These are phyloP conservation scores for Carex pumila DNA, from an alignment of 176 grass and related monocot genomes.

Conservation along the genomic window DNA sequence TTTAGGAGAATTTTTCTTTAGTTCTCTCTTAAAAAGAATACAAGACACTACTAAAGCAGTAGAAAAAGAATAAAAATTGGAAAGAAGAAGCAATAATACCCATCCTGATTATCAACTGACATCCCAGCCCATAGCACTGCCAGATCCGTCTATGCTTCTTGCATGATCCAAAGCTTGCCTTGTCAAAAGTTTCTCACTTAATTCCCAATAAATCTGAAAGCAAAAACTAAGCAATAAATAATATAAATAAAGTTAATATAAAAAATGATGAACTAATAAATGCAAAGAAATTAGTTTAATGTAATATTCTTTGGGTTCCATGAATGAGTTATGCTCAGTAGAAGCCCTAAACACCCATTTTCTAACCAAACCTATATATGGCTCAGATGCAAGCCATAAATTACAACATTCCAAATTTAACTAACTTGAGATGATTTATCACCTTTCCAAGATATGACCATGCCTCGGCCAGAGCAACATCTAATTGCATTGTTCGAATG, in stretches of 20 bases:
- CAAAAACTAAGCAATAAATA: constrained; percentile 17
- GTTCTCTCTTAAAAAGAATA: no score
- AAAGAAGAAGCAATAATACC: no score
- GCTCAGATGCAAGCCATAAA: no score
- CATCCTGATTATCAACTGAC: no score
- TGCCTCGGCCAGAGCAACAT: constrained; percentile 66
- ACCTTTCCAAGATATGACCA: constrained; percentile 95
- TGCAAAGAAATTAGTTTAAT: constrained; percentile 2
- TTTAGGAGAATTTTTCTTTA: no score
- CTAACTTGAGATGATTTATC: neutral
- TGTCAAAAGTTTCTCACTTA: constrained; percentile 47
- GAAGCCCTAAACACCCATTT: neutral
- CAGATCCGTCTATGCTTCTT: constrained; percentile 77
- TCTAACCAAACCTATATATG: neutral
- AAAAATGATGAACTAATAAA: constrained; percentile 1
- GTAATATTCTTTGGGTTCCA: neutral
- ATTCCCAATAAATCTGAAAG: constrained; percentile 72
- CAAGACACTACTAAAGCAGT: no score
- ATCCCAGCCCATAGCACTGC: no score
- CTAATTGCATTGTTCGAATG: constrained; percentile 71
- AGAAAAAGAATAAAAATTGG: no score
- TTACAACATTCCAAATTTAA: neutral
- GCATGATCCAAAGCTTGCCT: constrained; percentile 55
- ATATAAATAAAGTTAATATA: constrained; percentile 19
- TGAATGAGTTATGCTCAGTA: neutral